Base-by-base conservation (phyloP, 768 basidiomycete species). In the Xanthoconium stramineum region DNA sequence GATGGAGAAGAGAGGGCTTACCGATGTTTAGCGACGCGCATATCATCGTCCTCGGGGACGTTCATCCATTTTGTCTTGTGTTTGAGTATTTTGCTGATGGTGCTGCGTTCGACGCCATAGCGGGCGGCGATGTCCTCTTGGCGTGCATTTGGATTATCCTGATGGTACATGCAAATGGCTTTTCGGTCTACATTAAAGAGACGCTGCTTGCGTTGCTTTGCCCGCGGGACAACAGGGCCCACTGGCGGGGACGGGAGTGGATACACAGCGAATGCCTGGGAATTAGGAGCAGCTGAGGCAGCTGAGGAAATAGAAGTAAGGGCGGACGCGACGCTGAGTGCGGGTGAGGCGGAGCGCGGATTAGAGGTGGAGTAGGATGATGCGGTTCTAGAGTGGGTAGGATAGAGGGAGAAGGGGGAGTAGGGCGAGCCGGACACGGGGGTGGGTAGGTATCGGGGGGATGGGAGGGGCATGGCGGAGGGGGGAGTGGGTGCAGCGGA, bases 51-150 rank as follows among this genome's bases (percentile, higher is more conserved):
- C 53, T 80, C 80, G 14, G 80, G 78, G 39, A 88, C 78, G 61
- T 80, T 84, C 66, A 94, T 74, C 92, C 91, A 95, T 60, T 84
- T 83, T n/a, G 79, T 78, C 72, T 89, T 91, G 65, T 88, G 75
- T 71, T 94, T 94, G 61, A 94, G 78, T 59, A 93, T 94, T 74
- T 95, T 94, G 73, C 88, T 90, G 70, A 95, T 87, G n/a, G 93
- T 95, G 74, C 91, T 94, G 50, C 93, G 84, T 66, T 95, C 93
- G 57, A 94, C 88, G 48, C 83, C 82, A 68, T 87, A 94, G 33
- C 75, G 73, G 12, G 76, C 75, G 6, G 88, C 93, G 62, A 95
- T 91, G 66, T 92, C 89, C 65, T 94, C 91, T 70, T 95, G 93
- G 56, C 88, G 82, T 19, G 82, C 77, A 50, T 81, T 81, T 0